Percentiles rank a stretch among this genome's conserved stretches.
phyloP scores from a whole-genome alignment of 1,284 basidiomycete species.

The Tetrapyrgos nigripes region DNA sequence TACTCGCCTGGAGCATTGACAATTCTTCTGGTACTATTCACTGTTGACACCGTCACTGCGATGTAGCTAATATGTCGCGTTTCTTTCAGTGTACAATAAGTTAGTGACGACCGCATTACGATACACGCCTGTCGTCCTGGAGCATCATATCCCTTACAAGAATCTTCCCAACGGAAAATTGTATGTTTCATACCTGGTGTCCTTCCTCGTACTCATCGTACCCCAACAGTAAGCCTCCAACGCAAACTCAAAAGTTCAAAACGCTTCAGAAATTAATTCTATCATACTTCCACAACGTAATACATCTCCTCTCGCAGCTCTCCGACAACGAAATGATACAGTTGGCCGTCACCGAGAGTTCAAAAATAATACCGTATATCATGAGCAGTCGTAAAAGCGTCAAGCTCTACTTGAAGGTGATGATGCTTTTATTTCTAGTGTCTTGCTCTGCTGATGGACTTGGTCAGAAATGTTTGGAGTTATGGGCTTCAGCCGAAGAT shows the following conservation, averaged over 20 bases:
- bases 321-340: constrained; percentile 74
- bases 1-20: constrained; percentile 83
- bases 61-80: constrained; percentile 8
- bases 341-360: constrained; percentile 81
- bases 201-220: constrained; percentile 5
- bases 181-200: constrained; percentile 52
- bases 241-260: constrained; percentile 77
- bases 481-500: constrained; percentile 86
- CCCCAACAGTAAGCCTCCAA: constrained; percentile 70
- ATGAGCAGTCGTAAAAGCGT: constrained; percentile 84
- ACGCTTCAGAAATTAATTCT: constrained; percentile 89
- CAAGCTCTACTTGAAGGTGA: constrained; percentile 85
- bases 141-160: constrained; percentile 90
- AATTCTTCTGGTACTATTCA: constrained; percentile 65
- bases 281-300: constrained; percentile 88
- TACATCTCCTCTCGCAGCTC: constrained; percentile 81
- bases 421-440: constrained; percentile 18
- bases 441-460: constrained; percentile 2
- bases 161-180: constrained; percentile 83
- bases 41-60: neutral
- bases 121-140: constrained; percentile 91
- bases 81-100: constrained; percentile 85
- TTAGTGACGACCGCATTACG: constrained; percentile 87
- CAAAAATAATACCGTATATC: constrained; percentile 89
- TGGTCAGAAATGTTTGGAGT: constrained; percentile 74